These are phyloP conservation scores for Pyrus betulifolia DNA, from an alignment of 306 rosid species.

Conservation along the genomic window DNA sequence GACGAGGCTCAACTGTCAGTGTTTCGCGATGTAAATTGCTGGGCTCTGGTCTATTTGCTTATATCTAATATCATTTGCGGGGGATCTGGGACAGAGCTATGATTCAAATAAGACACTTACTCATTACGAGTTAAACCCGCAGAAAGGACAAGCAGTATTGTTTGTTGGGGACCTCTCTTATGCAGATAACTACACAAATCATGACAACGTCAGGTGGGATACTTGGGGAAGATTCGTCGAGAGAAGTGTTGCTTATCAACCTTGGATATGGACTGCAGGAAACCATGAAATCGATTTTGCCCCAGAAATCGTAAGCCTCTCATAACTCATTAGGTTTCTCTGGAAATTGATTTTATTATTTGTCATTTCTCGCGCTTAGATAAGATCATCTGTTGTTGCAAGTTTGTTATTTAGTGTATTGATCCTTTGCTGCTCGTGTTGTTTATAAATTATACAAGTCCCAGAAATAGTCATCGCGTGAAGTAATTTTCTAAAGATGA, in stretches of 20 bases:
- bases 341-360: no score
- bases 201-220: slow-evolving; percentile 76
- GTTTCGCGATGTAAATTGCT: no score
- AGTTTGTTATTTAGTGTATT: no score
- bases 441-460: background rate
- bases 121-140: slow-evolving; percentile 62
- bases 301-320: no score
- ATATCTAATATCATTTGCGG: no score
- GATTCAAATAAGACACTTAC: slow-evolving; percentile 72
- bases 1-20: background rate
- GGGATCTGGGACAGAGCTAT: slow-evolving; percentile 82
- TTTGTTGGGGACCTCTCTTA: slow-evolving; percentile 86
- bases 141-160: slow-evolving; percentile 53
- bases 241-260: slow-evolving; percentile 89
- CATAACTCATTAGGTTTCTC: no score
- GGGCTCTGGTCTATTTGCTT: no score
- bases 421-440: background rate
- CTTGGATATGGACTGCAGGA: no score
- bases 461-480: background rate
- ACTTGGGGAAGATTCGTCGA: slow-evolving; percentile 79
- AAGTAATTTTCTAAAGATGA: no score
- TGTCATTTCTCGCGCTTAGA: no score
- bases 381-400: no score
- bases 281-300: no score
- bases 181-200: slow-evolving; percentile 63